A percentile compares a stretch with the other conserved stretches of the same genome.
Conservation (phyloP, 2,329 filamentous ascomycete species). For the Trichoderma sp. region DNA sequence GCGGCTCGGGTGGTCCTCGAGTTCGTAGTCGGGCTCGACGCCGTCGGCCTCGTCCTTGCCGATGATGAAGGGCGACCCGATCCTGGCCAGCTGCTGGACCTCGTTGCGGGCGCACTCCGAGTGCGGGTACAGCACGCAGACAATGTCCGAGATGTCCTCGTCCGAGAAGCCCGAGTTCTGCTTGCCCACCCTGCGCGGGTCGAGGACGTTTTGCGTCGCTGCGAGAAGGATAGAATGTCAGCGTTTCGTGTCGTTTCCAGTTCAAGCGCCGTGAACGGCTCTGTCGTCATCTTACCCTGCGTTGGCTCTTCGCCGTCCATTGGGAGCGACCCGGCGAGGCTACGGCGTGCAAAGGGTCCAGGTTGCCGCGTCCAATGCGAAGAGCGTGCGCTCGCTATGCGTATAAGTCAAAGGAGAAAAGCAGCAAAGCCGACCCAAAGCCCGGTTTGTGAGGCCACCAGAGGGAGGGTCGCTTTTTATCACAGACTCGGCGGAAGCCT, state of each 20-base stretch:
- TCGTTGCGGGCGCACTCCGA: conserved; percentile 70
- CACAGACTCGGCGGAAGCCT: not conserved
- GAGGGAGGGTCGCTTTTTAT: not conserved
- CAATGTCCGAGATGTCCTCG: conserved; percentile 81
- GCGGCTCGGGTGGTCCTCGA: conserved; percentile 49
- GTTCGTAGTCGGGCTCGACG: conserved; percentile 50
- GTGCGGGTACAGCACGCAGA: conserved; percentile 82
- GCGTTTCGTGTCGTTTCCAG: not conserved
- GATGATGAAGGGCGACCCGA: conserved; percentile 50
- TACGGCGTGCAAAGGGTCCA: conserved; percentile 27
- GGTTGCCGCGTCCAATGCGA: conserved; percentile 10
- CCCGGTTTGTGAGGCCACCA: not conserved
- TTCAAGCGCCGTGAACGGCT: not conserved
- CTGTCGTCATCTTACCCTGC: conserved; percentile 36
- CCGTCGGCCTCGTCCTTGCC: conserved; percentile 50
- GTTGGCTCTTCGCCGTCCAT: conserved; percentile 47
- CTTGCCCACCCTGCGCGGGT: conserved; percentile 74
- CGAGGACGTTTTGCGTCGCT: conserved; percentile 52
- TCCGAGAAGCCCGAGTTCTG: conserved; percentile 81
- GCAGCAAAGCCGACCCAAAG: not conserved
- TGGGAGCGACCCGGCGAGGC: conserved; percentile 35
- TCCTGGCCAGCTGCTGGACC: conserved; percentile 52
- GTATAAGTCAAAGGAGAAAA: not conserved
- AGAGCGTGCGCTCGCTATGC: not conserved
- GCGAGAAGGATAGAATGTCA: not conserved